These are phyloP conservation scores for Plectosphaerella cucumerina DNA, from an alignment of 2,329 filamentous ascomycete genomes.

Conservation along the genomic window DNA sequence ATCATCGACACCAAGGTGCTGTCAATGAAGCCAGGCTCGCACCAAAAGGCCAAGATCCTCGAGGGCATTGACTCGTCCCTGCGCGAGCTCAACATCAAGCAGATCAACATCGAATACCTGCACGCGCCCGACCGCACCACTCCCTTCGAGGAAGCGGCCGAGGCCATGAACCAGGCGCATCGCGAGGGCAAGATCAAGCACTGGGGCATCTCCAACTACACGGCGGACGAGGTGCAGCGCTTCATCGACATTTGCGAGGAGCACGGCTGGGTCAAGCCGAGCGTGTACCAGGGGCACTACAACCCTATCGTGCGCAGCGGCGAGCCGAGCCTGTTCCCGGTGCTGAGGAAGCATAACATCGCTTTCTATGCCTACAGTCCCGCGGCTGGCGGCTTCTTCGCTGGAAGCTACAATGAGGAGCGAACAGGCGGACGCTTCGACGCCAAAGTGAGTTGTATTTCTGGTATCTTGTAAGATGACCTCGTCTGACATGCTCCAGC, in stretches of 20 bases:
- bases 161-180: conserved; percentile 36
- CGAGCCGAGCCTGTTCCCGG: conserved; percentile 37
- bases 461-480: background rate
- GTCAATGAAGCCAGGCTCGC: conserved; percentile 17
- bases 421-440: conserved; percentile 18
- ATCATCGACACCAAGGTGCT: conserved; percentile 31
- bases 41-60: conserved; percentile 21
- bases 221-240: conserved; percentile 35
- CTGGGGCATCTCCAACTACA: conserved; percentile 44
- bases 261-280: conserved; percentile 34
- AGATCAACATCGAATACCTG: conserved; percentile 33
- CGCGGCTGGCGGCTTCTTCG: conserved; percentile 29
- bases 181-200: conserved; percentile 36
- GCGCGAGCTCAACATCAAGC: conserved; percentile 16
- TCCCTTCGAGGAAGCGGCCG: conserved; percentile 32
- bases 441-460: conserved; percentile 12
- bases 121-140: conserved; percentile 40
- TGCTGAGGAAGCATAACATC: conserved; percentile 35
- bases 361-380: conserved; percentile 39
- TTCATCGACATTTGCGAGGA: conserved; percentile 37
- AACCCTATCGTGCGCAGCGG: conserved; percentile 36
- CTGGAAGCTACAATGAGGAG: conserved; percentile 17
- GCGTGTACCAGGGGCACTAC: conserved; percentile 44
- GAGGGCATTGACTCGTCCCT: conserved; percentile 26
- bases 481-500: background rate